phyloP scores from a whole-genome alignment of 2,329 filamentous ascomycete species.

The Hymenoscyphus fructigenus region DNA sequence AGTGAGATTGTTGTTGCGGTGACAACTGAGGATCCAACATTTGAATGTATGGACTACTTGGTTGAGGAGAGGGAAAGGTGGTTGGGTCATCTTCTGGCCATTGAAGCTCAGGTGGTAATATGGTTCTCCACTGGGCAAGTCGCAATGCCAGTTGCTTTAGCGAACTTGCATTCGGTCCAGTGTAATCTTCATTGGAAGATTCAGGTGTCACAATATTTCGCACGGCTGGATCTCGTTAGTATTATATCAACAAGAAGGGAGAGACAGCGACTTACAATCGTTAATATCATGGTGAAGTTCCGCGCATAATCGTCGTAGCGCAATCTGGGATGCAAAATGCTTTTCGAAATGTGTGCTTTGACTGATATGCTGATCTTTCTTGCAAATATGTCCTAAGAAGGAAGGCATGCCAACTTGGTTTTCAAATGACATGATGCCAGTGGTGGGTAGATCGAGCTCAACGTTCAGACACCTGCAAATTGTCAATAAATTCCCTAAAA shows the following conservation, averaged over 20 bases:
- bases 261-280: slow-evolving; percentile 44
- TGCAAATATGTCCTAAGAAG: slow-evolving; percentile 49
- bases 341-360: slow-evolving; percentile 55
- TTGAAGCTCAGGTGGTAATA: slow-evolving; percentile 53
- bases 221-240: slow-evolving; percentile 21
- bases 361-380: slow-evolving; percentile 48
- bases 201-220: slow-evolving; percentile 17
- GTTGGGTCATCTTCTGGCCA: slow-evolving; percentile 56
- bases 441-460: slow-evolving; percentile 57
- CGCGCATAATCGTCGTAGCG: slow-evolving; percentile 52
- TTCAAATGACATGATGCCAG: slow-evolving; percentile 53
- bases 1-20: slow-evolving; percentile 24
- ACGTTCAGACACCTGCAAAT: slow-evolving; percentile 51
- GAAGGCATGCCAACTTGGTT: slow-evolving; percentile 54
- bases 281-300: slow-evolving; percentile 53
- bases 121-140: slow-evolving; percentile 56
- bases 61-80: slow-evolving; percentile 40
- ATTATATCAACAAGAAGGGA: background rate
- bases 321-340: slow-evolving; percentile 60
- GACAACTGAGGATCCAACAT: slow-evolving; percentile 26
- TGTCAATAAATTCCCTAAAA: slow-evolving; percentile 20
- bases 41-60: slow-evolving; percentile 29
- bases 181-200: slow-evolving; percentile 20
- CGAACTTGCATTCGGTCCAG: slow-evolving; percentile 37
- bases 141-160: slow-evolving; percentile 53